Base-by-base conservation (phyloP, 2,329 filamentous ascomycete species). In the Fusarium nisikadoi region DNA sequence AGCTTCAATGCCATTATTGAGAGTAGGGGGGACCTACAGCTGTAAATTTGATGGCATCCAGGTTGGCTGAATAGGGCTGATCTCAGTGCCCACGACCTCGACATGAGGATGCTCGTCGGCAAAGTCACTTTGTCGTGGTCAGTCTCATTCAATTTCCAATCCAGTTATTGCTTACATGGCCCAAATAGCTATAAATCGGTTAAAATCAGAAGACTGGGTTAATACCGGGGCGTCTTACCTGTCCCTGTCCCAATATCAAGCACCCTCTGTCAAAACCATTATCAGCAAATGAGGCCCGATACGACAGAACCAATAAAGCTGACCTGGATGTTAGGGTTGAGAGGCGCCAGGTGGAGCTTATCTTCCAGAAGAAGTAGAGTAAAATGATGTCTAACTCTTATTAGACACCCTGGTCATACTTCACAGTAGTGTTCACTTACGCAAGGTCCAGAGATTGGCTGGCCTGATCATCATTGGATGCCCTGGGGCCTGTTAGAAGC, bases 81-180 rank as follows among this genome's bases (percentile, higher is more conserved):
- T 66, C 5, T 70, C 68, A 16, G 68, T 70, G 3, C 66, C 68
- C 27, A 57, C 31, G 8, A 70, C 66, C 17, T 70, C 68, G 14
- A 52, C 49, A 4, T 55, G 19, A 10, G 68, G 55, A 19, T 70
- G 61, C 8, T 70, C 66, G 8, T 70, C 54, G 8, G 68, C 68
- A 39, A 70, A 70, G 23, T 70, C 68, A 25, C 68, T 70, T 11
- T 2, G 33, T 14, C 2, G 16, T 17, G 20, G n/a, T 36, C 8
- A 23, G 13, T 6, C 3, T 33, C 6, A 11, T 4, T 3, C 4
- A 2, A n/a, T 0, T 13, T 35, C 16, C 10, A 19, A 3, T 4
- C 5, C 3, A 0, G 2, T 8, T 14, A 0, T 8, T 3, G 56
- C 66, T 39, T 19, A 70, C 68, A 70, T 70, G 5, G 66, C 68